These are phyloP conservation scores for Acanthamoeba healyi DNA, from an alignment of 208 protist species.

Conservation along the genomic window DNA sequence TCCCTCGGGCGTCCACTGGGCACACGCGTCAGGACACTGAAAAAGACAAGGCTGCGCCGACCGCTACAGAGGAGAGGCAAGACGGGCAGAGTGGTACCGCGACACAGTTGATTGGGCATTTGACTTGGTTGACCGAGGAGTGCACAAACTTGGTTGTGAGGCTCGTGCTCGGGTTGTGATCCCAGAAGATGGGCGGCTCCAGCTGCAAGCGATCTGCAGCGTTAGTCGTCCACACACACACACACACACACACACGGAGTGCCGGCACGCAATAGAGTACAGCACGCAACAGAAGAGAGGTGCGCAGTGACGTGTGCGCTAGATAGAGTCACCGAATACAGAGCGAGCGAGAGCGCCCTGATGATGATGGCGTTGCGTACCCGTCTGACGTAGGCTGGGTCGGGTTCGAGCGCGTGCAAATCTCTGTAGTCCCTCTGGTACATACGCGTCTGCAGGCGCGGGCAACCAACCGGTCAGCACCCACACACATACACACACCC, in stretches of 20 bases:
- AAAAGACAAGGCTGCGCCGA: neutral
- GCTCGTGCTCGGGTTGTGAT: slow-evolving; percentile 14
- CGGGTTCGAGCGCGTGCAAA: neutral
- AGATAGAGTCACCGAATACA: no score
- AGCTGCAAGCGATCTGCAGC: neutral
- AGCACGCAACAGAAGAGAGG: no score
- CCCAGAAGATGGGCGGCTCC: neutral
- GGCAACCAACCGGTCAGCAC: neutral
- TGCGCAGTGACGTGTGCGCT: no score
- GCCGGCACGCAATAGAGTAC: no score
- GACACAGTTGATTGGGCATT: slow-evolving; percentile 36
- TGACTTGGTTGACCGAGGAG: neutral
- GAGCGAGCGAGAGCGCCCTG: neutral
- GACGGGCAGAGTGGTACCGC: neutral
- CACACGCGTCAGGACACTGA: neutral
- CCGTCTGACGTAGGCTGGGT: neutral
- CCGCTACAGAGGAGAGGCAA: no score
- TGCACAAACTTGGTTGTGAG: slow-evolving; percentile 39
- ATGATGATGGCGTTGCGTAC: neutral
- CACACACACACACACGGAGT: neutral
- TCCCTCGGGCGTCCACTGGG: slow-evolving; percentile 56
- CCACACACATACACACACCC: no score
- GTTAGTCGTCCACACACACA: neutral
- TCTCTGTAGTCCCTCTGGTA: slow-evolving; percentile 49
- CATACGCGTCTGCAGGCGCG: neutral